Base-by-base conservation (phyloP, 2,329 filamentous ascomycete species). In the Paecilomyces dactylethromorphus region DNA sequence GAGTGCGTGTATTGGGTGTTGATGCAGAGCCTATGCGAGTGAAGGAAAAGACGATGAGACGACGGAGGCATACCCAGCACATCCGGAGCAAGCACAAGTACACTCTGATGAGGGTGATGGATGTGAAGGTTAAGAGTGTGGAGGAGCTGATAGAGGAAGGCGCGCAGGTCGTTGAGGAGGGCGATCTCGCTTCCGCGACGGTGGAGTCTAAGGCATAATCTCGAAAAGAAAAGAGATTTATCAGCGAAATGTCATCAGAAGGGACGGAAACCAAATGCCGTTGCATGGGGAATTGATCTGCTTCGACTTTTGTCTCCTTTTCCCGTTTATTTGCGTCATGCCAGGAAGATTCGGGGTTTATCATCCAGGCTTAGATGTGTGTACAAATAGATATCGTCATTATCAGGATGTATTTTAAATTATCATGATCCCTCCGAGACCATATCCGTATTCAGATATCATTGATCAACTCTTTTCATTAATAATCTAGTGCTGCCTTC, bases 71-170 rank as follows among this genome's bases (percentile, higher is more conserved):
- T 71, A 82, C 84, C 55, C 91, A 87, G 80, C 85, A 83, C 60
- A 88, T 94, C 10, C 88, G 83, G 79, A 97, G 91, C 81, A 97
- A 99, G 83, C 91, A 96, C 72, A 83, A 85, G 69, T 96, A 89
- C 75, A 99, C 94, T 2, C 84, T 96, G 22, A 71, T 99, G 75
- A 83, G 87, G 70, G 89, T 99, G 63, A 88, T 89, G 71, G 90
- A 97, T 76, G 71, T 97, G 63, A 87, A 84, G 71, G 81, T 96
- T 4, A 84, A 80, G 74, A 78, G 76, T 26, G 62, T 82, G 60
- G 83, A 85, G 55, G 79, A 84, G 71, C 73, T 85, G 68, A 68
- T 80, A 68, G 62, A 64, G 52, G 78, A 77, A 60, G 75, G 76
- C 22, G 75, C 70, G 32, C 69, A 73, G 50, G 68, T 76, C 60